These are phyloP conservation scores for Ustilago cynodontis DNA, from an alignment of 1,284 basidiomycete genomes.

Conservation along the genomic window DNA sequence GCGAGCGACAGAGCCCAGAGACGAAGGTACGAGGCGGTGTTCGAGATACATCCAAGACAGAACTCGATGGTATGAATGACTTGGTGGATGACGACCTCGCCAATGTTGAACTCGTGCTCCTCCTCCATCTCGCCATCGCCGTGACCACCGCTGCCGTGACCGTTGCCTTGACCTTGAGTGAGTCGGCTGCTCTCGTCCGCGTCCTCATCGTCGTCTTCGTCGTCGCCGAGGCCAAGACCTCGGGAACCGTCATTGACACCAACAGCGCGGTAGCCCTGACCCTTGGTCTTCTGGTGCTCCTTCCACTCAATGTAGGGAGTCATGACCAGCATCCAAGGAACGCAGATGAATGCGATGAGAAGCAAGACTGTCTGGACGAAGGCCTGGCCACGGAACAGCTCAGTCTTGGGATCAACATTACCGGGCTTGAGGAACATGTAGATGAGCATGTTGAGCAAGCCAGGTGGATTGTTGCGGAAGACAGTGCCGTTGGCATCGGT, in stretches of 20 bases:
- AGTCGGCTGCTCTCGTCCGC: constrained; percentile 72
- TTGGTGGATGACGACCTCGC: constrained; percentile 95
- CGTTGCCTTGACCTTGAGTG: constrained; percentile 70
- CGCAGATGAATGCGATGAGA: constrained; percentile 84
- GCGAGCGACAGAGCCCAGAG: constrained; percentile 98
- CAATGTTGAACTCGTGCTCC: constrained; percentile 79
- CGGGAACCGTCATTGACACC: constrained; percentile 52
- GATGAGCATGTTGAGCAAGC: constrained; percentile 75
- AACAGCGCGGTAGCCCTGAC: constrained; percentile 82
- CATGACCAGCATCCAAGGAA: constrained; percentile 92
- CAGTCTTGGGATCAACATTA: constrained; percentile 76
- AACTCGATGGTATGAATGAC: constrained; percentile 84
- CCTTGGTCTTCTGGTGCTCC: constrained; percentile 86
- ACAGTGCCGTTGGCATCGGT: constrained; percentile 73
- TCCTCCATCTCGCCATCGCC: constrained; percentile 77
- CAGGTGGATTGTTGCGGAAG: constrained; percentile 78
- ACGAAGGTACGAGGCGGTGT: constrained; percentile 98
- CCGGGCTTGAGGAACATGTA: constrained; percentile 70
- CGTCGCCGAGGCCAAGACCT: constrained; percentile 51
- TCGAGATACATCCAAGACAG: constrained; percentile 97
- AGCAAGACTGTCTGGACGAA: constrained; percentile 85
- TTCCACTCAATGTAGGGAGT: constrained; percentile 96
- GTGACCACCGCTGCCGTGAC: constrained; percentile 86
- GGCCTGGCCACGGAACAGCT: constrained; percentile 89
- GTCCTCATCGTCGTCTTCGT: constrained; percentile 58